Conservation (phyloP, 108 stramenopile species). For the Skeletonema tropicum region DNA sequence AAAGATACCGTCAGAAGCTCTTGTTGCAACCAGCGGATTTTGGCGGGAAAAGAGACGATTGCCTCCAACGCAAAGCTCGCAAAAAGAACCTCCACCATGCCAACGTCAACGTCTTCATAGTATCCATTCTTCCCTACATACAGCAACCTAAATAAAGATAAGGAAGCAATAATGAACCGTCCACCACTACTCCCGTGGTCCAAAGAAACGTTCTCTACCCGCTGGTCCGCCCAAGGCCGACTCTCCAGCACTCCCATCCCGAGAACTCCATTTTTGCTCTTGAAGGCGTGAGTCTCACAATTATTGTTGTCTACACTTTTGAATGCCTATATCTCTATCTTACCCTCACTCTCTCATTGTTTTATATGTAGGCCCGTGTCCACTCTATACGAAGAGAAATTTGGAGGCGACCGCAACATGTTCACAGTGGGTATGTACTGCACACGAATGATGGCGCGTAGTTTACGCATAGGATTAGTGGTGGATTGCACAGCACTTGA, state of each 20-base stretch:
- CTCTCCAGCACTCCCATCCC: constrained; percentile 44
- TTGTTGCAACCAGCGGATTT: no score
- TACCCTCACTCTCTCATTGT: no score
- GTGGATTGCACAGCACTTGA: constrained; percentile 58
- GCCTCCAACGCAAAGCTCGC: no score
- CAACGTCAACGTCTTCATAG: no score
- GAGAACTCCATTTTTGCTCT: constrained; percentile 41
- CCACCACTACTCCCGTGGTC: constrained; percentile 59
- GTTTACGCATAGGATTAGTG: constrained; percentile 44
- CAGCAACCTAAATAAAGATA: no score
- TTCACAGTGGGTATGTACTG: constrained; percentile 56
- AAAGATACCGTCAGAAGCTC: no score
- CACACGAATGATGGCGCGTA: constrained; percentile 45
- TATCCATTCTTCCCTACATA: no score
- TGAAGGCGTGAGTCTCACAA: constrained; percentile 23
- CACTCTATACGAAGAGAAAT: constrained; percentile 56
- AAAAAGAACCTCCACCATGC: no score
- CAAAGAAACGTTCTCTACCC: constrained; percentile 30
- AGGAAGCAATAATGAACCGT: constrained; percentile 17
- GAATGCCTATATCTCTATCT: no score
- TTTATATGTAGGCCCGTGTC: constrained; percentile 26
- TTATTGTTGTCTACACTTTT: no score
- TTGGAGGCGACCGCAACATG: constrained; percentile 55
- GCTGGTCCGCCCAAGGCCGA: constrained; percentile 45
- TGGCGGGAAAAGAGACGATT: no score